Base-by-base conservation (phyloP, 148 eudicot species). In the Camellia lanceoleosa region DNA sequence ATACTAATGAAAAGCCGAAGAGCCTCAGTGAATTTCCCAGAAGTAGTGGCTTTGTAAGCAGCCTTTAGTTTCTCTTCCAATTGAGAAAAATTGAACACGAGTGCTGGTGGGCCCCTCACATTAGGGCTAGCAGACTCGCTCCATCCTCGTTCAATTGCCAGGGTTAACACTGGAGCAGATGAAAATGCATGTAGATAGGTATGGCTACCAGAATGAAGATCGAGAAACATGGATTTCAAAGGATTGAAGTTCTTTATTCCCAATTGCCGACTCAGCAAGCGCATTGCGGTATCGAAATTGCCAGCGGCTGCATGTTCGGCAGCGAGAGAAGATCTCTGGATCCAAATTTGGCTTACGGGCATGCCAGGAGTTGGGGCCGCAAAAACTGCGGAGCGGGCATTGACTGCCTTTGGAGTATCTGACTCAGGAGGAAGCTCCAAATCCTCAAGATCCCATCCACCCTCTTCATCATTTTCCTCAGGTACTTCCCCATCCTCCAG, bases 251-350 rank as follows among this genome's bases (percentile, higher is more conserved):
- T 95, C 66, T 75, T 89, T 3, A 95, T 91, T 66, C 97, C 97
- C 52, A 95, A 86, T 80, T 95, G 99, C 14, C 99, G 93, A 86
- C 77, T 86, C 13, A 95, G 81, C 74, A 95, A 81, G 64, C 94
- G 91, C 97, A 93, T 93, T 5, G 99, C 99, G 62, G 94, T 92
- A 68, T 95, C 97, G 2, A 95, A 95, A 78, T 95, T 93, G 42
- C 99, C 99, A 59, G 97, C 98, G 12, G 94, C 98, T 49, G 97
- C 97, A 82, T 95, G 98, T 79, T 95, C 98, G 55, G 97, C 97
- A 41, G 97, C 97, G 42, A 95, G 89, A 73, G 97, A 92, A 9
- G 99, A 95, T 79, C 76, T 92, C 80, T 95, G 99, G 71, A 80
- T 86, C 98, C 98, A 95, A 71, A 93, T 93, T 78, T 95, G 98